A percentile compares a stretch with the other conserved stretches of the same genome.
Evolutionary conservation across 2,329 filamentous ascomycete species (phyloP).

Genomic region (Byssoonygena ceratinophila): DNA sequence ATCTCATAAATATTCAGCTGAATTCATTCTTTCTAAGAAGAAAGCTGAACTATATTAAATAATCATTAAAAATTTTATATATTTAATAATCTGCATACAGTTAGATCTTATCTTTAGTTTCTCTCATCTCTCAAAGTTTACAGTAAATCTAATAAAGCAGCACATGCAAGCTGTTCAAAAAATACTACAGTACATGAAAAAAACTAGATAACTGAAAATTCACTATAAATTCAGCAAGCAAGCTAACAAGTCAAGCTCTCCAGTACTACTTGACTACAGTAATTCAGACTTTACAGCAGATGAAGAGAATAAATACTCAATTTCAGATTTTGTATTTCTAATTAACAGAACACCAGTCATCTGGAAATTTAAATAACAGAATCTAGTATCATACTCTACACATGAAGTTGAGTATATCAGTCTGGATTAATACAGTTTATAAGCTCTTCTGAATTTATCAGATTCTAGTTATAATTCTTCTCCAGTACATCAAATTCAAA

Average conservation of each 20-base stretch:
- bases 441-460: not conserved
- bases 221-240: not conserved
- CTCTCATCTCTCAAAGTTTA: not conserved
- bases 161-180: not conserved
- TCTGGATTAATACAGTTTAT: not conserved
- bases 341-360: not conserved
- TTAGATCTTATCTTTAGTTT: not conserved
- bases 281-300: not conserved
- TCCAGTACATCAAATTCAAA: too few species aligned
- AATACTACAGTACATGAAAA: not conserved
- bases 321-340: not conserved
- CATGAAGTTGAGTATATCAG: not conserved
- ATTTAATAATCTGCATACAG: not conserved
- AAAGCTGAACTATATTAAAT: too few species aligned
- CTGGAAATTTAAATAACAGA: not conserved
- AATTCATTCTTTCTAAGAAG: too few species aligned
- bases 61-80: not conserved
- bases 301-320: not conserved
- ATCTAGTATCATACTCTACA: not conserved
- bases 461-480: not conserved
- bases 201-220: not conserved
- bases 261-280: not conserved
- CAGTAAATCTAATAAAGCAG: not conserved
- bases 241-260: not conserved
- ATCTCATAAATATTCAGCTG: too few species aligned